A percentile compares a stretch with the other conserved stretches of the same genome.
Evolutionary conservation across 345 rosid genomes (phyloP).

Genomic region (Limnanthes douglasii): DNA sequence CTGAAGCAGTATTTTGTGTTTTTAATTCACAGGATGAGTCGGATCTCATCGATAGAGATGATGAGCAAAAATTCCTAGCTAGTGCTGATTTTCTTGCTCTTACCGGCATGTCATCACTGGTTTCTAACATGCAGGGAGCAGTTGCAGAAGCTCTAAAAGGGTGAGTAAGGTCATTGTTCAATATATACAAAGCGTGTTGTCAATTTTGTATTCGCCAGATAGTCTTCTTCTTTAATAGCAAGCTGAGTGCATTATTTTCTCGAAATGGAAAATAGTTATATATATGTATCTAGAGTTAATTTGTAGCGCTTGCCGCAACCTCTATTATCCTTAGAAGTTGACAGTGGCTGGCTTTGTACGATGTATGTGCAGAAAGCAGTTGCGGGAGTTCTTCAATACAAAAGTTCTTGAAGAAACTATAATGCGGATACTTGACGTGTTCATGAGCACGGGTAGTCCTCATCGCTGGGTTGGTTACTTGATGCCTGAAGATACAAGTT

Average conservation of each 20-base stretch:
- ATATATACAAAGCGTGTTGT: not conserved
- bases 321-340: too few species aligned
- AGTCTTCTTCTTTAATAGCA: not conserved
- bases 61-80: constrained; percentile 60
- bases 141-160: constrained; percentile 59
- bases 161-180: constrained; percentile 16
- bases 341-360: constrained; percentile 4
- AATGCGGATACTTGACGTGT: constrained; percentile 49
- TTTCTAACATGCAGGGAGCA: constrained; percentile 46
- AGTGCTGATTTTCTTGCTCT: constrained; percentile 74
- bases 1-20: not conserved
- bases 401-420: constrained; percentile 35
- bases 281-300: too few species aligned
- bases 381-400: constrained; percentile 46
- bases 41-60: constrained; percentile 60
- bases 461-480: constrained; percentile 68
- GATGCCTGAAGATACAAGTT: constrained; percentile 48
- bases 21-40: constrained; percentile 43
- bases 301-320: too few species aligned
- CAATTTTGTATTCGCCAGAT: not conserved
- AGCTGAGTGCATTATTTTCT: not conserved
- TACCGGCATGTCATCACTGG: constrained; percentile 39
- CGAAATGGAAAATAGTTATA: not conserved
- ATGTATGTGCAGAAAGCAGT: constrained; percentile 52
- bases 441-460: constrained; percentile 66